Conservation (phyloP, 495 filamentous ascomycete genomes). For the Neurospora terricola region DNA sequence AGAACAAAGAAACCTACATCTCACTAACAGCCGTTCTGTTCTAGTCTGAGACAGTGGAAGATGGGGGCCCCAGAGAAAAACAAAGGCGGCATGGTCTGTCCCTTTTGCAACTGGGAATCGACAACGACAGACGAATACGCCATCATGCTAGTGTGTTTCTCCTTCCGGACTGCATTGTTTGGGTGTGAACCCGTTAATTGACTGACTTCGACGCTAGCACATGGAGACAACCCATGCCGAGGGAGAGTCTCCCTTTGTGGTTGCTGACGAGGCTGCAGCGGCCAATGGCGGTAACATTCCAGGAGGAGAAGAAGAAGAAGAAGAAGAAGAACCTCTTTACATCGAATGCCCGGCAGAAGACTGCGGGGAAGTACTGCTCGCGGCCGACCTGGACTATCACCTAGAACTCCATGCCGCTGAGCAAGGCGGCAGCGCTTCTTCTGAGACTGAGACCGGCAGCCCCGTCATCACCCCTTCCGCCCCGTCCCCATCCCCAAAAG, state of each 20-base stretch:
- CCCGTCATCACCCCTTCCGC: neutral
- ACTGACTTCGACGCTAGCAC: constrained; percentile 26
- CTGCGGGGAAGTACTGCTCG: constrained; percentile 60
- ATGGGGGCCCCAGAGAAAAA: neutral
- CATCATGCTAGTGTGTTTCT: constrained; percentile 21
- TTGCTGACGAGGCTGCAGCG: constrained; percentile 1
- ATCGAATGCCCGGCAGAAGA: constrained; percentile 57
- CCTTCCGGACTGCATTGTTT: neutral
- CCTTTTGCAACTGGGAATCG: constrained; percentile 22
- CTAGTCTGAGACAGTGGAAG: neutral
- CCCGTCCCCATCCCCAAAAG: neutral
- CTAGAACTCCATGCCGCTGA: constrained; percentile 60
- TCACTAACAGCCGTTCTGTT: neutral
- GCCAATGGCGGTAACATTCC: constrained; percentile 10
- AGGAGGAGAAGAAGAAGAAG: constrained; percentile 65
- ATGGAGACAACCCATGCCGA: constrained; percentile 49
- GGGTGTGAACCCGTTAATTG: neutral
- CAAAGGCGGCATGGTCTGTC: constrained; percentile 11
- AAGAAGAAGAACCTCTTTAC: constrained; percentile 36
- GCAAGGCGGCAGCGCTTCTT: constrained; percentile 17
- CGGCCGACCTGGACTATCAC: constrained; percentile 57
- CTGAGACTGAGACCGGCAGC: neutral
- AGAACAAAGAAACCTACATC: neutral
- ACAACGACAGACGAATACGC: constrained; percentile 15
- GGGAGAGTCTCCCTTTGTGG: constrained; percentile 43